Evolutionary conservation across 257 asterid genomes (phyloP), one percentile per base, ranked within the genome.

Genomic region (Nemophila menziesii): DNA sequence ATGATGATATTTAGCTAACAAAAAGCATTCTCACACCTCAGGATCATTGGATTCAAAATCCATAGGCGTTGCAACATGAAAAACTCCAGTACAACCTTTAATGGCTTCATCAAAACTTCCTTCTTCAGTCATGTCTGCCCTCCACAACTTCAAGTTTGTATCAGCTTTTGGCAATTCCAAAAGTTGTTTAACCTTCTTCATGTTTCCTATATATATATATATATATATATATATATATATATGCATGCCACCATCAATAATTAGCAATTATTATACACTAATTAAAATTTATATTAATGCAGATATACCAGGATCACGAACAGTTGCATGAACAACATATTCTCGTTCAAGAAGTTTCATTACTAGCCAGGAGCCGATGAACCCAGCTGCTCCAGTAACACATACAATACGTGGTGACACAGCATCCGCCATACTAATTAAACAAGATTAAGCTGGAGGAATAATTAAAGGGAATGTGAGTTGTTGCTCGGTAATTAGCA

Each of bases 51-150:
- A 71, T 16, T 80, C 85, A 14, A 89, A 89, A 51, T 78, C 98
- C 94, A 84, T 78, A n/a, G 95, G 90, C 0, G 98, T 84, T 49
- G 94, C 98, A 61, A 89, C 66, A 60, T 84, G 98, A 49, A 84
- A 89, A 26, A 84, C 98, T 11, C 86, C 86, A 34, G 60, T 69
- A 63, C 98, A 89, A 0, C 98, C 93, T 56, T 55, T 57, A 47
- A 76, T 46, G 51, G 95, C 98, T 39, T 74, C 90, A 16, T 84
- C 96, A 44, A 69, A 89, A 63, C 87, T 89, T 61, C 96, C 98
- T 39, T 70, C 67, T 39, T 44, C 61, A 9, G 56, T 65, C 89
- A 89, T 53, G 51, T 84, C 95, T 10, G 92, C 95, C 46, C 73
- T 80, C 80, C 76, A 89, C 56, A 84, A 40, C 17, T 73, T 84